A percentile compares a stretch with the other conserved stretches of the same genome.
These are phyloP conservation scores for Pyrus bretschneideri DNA, from an alignment of 306 rosid species.

Conservation along the genomic window DNA sequence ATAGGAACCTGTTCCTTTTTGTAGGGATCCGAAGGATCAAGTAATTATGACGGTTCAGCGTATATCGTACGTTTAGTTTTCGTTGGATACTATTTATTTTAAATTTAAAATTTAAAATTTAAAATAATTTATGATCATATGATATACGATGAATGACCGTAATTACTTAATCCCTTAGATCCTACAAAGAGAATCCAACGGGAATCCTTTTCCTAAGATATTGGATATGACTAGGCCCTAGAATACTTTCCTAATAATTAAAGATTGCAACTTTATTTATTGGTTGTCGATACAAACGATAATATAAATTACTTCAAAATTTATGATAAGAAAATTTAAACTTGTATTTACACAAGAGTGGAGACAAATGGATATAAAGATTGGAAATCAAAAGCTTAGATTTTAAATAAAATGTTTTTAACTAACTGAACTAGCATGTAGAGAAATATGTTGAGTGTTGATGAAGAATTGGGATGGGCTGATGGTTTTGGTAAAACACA, in stretches of 20 bases:
- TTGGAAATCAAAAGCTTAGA: no score
- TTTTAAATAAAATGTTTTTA: no score
- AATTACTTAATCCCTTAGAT: rapidly evolving
- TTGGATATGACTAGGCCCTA: background rate
- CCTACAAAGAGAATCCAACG: rapidly evolving
- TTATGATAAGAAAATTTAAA: background rate
- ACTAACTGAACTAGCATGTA: no score
- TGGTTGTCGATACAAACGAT: background rate
- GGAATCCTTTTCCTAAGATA: background rate
- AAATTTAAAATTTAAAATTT: no score
- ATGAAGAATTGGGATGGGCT: background rate
- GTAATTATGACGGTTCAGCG: rapidly evolving
- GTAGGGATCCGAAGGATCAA: rapidly evolving
- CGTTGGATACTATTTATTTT: no score
- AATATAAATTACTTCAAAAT: no score
- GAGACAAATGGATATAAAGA: no score
- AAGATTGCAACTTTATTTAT: background rate
- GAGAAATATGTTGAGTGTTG: background rate
- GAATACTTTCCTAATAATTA: background rate
- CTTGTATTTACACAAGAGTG: background rate
- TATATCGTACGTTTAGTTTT: no score
- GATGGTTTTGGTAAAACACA: background rate
- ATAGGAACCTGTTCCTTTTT: no score
- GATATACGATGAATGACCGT: no score
- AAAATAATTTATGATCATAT: no score